These are phyloP conservation scores for Jacaranda mimosifolia DNA, from an alignment of 257 asterid genomes.

Conservation along the genomic window DNA sequence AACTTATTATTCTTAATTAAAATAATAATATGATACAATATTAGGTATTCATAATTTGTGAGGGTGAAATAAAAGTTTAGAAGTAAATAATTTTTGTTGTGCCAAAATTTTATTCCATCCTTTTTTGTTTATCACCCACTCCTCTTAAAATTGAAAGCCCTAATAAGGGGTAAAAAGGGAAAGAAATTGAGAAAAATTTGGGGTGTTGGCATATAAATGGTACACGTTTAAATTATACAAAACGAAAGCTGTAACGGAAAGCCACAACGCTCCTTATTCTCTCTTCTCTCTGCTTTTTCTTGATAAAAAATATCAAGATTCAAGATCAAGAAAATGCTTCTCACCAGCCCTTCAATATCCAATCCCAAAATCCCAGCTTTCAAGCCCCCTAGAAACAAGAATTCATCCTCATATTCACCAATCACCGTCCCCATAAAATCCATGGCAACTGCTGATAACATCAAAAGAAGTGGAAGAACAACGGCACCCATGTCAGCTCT, in stretches of 20 bases:
- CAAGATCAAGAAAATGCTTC: conserved; percentile 45
- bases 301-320: neutral
- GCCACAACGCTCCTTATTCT: neutral
- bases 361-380: conserved; percentile 23
- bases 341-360: conserved; percentile 34
- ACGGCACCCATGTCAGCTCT: conserved; percentile 45
- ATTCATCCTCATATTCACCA: conserved; percentile 8
- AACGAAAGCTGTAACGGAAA: neutral
- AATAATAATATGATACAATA: too few relatives aligned
- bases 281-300: neutral
- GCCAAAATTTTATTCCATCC: too few relatives aligned
- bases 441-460: conserved; percentile 37
- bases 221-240: neutral
- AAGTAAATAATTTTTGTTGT: too few relatives aligned
- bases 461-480: conserved; percentile 28
- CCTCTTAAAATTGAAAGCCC: too few relatives aligned
- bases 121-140: too few relatives aligned
- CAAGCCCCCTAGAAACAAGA: conserved; percentile 18
- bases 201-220: neutral
- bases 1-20: too few relatives aligned
- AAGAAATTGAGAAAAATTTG: neutral
- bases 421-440: conserved; percentile 35
- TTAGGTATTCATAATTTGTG: too few relatives aligned
- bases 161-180: neutral
- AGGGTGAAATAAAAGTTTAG: too few relatives aligned